Evolutionary conservation across 2,329 filamentous ascomycete genomes (phyloP), one percentile per base, ranked within the genome.

Genomic region (Calonectria hawksworthii): DNA sequence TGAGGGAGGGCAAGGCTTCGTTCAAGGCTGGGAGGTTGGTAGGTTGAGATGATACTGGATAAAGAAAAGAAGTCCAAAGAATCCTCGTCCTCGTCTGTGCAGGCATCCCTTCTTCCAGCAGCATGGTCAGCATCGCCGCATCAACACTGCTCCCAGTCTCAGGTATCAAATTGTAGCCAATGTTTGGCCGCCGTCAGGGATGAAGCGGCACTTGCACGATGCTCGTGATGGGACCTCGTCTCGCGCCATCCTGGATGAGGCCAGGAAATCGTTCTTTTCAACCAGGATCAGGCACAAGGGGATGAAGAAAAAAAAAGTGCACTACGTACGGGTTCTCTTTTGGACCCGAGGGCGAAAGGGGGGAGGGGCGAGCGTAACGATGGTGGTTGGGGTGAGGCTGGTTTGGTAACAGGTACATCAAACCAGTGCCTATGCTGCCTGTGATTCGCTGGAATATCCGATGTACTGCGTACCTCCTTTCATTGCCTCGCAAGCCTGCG

Each of bases 201-300:
- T 68, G 26, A 34, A 9, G 73, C 78, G 76, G 78, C 79, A 81
- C 74, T 81, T 77, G 73, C 72, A 77, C 73, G 71, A 81, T 80
- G 76, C 75, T 75, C 67, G 59, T 68, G 67, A 75, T 76, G 66
- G 70, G 44, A 34, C 70, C 78, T 79, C 72, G 72, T 79, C 76
- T 80, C 76, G 75, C 74, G 61, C 66, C 56, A 80, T 79, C 77
- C 74, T 70, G 54, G 76, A 72, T 68, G 61, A 52, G 63, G 76
- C 70, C 78, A 81, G 79, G 78, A 71, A 75, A 78, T 75, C 66
- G 68, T 26, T 74, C 38, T 75, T 74, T 75, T 76, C 78, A 80
- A 80, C 77, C 73, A 76, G 79, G 79, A 75, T 81, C 72, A 78
- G 79, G 77, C 78, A 81, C 76, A 75, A 79, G 74, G 74, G 68